Evolutionary conservation across 2,329 filamentous ascomycete species (phyloP).

Genomic region (Paecilomyces niveus): DNA sequence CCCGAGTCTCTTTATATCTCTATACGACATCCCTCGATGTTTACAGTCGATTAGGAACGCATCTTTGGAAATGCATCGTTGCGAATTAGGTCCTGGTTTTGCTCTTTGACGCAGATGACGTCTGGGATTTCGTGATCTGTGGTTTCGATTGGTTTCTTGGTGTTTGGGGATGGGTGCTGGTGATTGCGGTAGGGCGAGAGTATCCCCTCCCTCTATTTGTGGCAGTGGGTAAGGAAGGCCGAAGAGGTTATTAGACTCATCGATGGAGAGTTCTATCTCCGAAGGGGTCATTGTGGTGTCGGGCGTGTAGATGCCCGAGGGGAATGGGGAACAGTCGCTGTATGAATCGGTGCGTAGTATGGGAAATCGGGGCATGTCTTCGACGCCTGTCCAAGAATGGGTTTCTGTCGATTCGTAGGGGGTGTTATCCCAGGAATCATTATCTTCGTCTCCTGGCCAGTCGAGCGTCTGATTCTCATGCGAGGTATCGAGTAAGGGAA

Average conservation of each 20-base stretch:
- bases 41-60: conserved; percentile 35
- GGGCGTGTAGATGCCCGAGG: neutral
- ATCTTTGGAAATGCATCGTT: conserved; percentile 23
- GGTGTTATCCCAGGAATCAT: neutral
- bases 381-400: neutral
- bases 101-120: neutral
- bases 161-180: neutral
- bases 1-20: conserved; percentile 38
- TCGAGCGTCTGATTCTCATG: neutral
- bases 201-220: neutral
- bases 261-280: neutral
- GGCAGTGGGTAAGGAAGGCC: neutral
- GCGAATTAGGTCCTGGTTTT: conserved; percentile 5
- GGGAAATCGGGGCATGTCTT: neutral
- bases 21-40: conserved; percentile 38
- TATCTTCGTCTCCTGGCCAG: neutral
- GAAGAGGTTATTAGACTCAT: neutral
- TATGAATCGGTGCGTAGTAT: neutral
- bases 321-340: neutral
- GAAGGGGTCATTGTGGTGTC: neutral
- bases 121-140: neutral
- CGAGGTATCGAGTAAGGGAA: neutral
- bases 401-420: neutral
- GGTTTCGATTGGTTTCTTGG: neutral
- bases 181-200: neutral